Conservation (phyloP, 352 stramenopile species). For the Pythium volutum region DNA sequence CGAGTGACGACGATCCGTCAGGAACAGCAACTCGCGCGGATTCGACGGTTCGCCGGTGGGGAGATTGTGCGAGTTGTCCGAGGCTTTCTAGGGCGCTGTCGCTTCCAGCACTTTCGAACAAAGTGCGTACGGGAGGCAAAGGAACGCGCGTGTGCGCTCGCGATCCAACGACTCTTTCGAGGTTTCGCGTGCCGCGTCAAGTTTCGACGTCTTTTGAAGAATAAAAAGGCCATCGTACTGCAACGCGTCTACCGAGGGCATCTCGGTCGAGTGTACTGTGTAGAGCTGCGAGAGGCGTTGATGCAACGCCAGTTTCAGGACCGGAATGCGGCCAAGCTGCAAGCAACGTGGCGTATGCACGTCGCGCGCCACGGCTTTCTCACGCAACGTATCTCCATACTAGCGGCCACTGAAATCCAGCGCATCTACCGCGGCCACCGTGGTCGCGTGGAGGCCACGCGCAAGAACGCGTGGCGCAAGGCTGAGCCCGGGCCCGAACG, state of each 20-base stretch:
- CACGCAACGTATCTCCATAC: slow-evolving; percentile 47
- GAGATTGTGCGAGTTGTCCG: slow-evolving; percentile 66
- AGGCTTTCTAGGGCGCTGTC: slow-evolving; percentile 54
- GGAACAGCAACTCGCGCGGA: slow-evolving; percentile 36
- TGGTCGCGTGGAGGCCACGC: slow-evolving; percentile 54
- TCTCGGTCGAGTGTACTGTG: slow-evolving; percentile 39
- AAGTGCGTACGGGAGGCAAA: slow-evolving; percentile 22
- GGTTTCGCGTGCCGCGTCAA: slow-evolving; percentile 55
- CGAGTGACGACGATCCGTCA: slow-evolving; percentile 33
- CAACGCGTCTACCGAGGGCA: slow-evolving; percentile 78
- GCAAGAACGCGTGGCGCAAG: slow-evolving; percentile 85
- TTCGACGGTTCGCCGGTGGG: slow-evolving; percentile 45
- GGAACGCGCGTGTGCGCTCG: slow-evolving; percentile 30
- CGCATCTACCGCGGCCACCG: slow-evolving; percentile 85
- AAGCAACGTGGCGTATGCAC: slow-evolving; percentile 90
- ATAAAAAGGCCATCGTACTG: slow-evolving; percentile 44
- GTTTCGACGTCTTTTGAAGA: slow-evolving; percentile 41
- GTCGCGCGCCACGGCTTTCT: slow-evolving; percentile 65
- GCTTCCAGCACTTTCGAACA: slow-evolving; percentile 32
- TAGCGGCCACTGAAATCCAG: slow-evolving; percentile 90
- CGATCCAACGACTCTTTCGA: slow-evolving; percentile 67
- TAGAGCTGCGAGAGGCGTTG: slow-evolving; percentile 38
- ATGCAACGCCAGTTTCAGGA: slow-evolving; percentile 44
- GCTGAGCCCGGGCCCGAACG: slow-evolving; percentile 86
- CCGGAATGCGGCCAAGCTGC: slow-evolving; percentile 69